phyloP scores from a whole-genome alignment of 306 rosid genomes.

The Arachis hypogaea region DNA sequence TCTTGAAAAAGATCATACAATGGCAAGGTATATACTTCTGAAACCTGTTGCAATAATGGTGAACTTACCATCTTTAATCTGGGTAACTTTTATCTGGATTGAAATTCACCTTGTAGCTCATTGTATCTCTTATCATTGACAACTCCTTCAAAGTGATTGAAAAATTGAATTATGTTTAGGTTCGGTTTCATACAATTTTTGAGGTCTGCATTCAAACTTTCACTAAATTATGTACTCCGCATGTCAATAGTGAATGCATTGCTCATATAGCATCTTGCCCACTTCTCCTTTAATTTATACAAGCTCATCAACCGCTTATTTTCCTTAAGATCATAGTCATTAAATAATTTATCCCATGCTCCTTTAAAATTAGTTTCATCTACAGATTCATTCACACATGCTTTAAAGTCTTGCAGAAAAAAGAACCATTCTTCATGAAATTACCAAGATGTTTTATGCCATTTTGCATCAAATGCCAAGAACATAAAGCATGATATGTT shows the following conservation, averaged over 20 bases:
- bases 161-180: no score
- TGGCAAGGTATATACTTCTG: no score
- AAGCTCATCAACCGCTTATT: no score
- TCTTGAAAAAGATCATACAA: no score
- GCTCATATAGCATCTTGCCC: neutral
- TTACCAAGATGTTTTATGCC: neutral
- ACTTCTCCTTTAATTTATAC: neutral
- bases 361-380: neutral
- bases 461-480: no score
- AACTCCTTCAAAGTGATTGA: neutral
- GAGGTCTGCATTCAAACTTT: no score
- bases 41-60: no score
- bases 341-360: neutral
- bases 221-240: no score
- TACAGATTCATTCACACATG: slow-evolving; percentile 4
- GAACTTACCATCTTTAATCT: no score
- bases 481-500: slow-evolving; percentile 7
- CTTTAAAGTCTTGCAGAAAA: neutral
- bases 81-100: neutral
- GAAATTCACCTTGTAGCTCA: neutral
- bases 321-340: no score
- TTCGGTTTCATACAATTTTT: no score
- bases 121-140: neutral
- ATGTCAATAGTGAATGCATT: no score
- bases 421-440: neutral